Conservation (phyloP, 257 asterid genomes). For the Solanum pinnatisectum region DNA sequence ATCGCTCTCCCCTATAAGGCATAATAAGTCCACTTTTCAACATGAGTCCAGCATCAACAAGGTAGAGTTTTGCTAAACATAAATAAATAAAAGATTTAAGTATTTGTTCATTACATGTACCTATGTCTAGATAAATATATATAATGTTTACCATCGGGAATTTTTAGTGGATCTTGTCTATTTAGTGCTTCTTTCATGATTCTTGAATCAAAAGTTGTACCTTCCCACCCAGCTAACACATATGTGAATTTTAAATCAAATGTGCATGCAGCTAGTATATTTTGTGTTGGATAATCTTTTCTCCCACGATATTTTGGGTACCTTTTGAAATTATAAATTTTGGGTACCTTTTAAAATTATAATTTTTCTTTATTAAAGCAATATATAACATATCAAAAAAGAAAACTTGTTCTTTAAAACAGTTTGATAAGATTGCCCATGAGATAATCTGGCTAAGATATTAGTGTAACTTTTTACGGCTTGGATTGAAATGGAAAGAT, state of each 20-base stretch:
- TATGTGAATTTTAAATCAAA: constrained; percentile 3
- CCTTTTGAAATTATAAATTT: too few species aligned
- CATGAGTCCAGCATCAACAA: neutral
- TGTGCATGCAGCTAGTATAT: neutral
- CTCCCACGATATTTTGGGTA: neutral
- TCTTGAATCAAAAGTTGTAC: neutral
- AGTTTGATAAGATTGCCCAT: too few species aligned
- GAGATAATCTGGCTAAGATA: too few species aligned
- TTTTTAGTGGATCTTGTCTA: neutral
- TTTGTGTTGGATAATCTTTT: neutral
- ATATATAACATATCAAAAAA: too few species aligned
- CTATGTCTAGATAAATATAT: neutral
- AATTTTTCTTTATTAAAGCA: too few species aligned
- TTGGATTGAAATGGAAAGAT: too few species aligned
- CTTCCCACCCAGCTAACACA: neutral
- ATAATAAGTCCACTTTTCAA: neutral
- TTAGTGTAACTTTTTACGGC: too few species aligned
- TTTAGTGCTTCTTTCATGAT: neutral
- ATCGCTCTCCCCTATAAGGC: neutral
- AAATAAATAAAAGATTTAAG: too few species aligned
- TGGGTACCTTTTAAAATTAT: neutral
- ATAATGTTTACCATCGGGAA: neutral
- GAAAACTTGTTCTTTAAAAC: too few species aligned
- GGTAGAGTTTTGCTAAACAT: too few species aligned
- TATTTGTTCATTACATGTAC: neutral